A percentile compares a stretch with the other conserved stretches of the same genome.
These are phyloP conservation scores for Aspergillus flavus DNA, from an alignment of 2,329 filamentous ascomycete species.

Conservation along the genomic window DNA sequence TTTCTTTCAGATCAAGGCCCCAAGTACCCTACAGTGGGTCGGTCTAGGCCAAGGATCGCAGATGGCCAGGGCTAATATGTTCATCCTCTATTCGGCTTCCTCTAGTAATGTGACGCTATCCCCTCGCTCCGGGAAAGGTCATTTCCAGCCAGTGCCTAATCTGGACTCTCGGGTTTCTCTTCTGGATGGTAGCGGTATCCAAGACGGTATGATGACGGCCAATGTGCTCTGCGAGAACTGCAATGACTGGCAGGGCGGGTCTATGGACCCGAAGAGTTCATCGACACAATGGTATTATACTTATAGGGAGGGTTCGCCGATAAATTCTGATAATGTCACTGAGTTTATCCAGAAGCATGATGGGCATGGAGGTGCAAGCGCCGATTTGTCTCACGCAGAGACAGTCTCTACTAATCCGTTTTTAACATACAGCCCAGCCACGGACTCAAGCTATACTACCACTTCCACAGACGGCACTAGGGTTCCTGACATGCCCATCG, in stretches of 20 bases:
- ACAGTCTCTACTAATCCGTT: conserved; percentile 24
- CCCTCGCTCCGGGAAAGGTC: conserved; percentile 53
- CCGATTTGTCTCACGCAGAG: conserved; percentile 27
- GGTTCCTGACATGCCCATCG: conserved; percentile 6
- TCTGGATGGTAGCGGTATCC: conserved; percentile 61
- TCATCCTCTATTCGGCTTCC: conserved; percentile 61
- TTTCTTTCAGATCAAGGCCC: conserved; percentile 47
- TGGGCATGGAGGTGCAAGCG: conserved; percentile 15
- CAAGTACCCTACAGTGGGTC: conserved; percentile 50
- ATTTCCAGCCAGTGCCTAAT: conserved; percentile 53
- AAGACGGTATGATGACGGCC: conserved; percentile 57
- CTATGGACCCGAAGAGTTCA: conserved; percentile 19
- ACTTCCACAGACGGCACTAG: background rate
- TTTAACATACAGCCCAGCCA: conserved; percentile 13
- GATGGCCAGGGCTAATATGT: conserved; percentile 63
- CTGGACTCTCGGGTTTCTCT: conserved; percentile 52
- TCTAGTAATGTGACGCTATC: conserved; percentile 64
- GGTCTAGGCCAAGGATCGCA: conserved; percentile 58
- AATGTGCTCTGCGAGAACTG: conserved; percentile 52
- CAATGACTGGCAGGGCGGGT: conserved; percentile 25
- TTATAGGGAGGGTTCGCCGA: conserved; percentile 23
- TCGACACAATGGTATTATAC: conserved; percentile 32
- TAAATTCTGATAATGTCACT: conserved; percentile 24
- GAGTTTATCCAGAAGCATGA: conserved; percentile 26
- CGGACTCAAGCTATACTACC: conserved; percentile 1